phyloP scores from a whole-genome alignment of 2,329 filamentous ascomycete genomes.

The Fusarium sp. region DNA sequence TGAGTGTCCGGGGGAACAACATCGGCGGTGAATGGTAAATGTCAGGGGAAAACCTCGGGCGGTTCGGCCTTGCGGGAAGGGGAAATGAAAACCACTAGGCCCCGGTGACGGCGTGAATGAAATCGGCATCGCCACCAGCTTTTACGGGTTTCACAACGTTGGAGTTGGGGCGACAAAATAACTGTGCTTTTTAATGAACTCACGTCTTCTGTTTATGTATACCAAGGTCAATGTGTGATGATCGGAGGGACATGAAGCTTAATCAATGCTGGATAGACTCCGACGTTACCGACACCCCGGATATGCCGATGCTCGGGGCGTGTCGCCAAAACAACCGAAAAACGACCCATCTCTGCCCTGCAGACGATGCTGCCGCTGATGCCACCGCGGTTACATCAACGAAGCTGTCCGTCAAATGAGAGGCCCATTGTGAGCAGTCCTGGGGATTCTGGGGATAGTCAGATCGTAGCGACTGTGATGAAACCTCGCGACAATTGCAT shows the following conservation, averaged over 20 bases:
- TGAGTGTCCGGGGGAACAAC: constrained; percentile 15
- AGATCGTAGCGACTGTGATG: constrained; percentile 9
- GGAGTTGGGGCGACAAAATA: background rate
- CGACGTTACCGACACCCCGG: constrained; percentile 31
- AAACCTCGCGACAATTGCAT: constrained; percentile 28
- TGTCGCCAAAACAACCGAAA: constrained; percentile 1
- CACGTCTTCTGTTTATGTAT: background rate
- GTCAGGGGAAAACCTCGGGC: constrained; percentile 18
- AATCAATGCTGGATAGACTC: background rate
- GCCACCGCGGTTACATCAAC: constrained; percentile 16
- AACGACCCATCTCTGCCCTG: background rate
- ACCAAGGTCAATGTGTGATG: background rate
- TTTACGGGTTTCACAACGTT: constrained; percentile 2
- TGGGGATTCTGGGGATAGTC: background rate
- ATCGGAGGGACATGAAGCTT: background rate
- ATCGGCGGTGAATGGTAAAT: constrained; percentile 29
- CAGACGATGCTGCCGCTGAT: background rate
- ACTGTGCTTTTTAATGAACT: background rate
- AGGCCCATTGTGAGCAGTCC: background rate
- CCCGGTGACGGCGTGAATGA: constrained; percentile 17
- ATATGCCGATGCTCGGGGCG: constrained; percentile 25
- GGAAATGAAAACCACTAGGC: background rate
- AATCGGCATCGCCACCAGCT: constrained; percentile 21
- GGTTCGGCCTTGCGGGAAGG: constrained; percentile 11
- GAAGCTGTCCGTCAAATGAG: background rate